Evolutionary conservation across 768 basidiomycete genomes (phyloP), one percentile per base, ranked within the genome.

Genomic region (Russula dissimulans): DNA sequence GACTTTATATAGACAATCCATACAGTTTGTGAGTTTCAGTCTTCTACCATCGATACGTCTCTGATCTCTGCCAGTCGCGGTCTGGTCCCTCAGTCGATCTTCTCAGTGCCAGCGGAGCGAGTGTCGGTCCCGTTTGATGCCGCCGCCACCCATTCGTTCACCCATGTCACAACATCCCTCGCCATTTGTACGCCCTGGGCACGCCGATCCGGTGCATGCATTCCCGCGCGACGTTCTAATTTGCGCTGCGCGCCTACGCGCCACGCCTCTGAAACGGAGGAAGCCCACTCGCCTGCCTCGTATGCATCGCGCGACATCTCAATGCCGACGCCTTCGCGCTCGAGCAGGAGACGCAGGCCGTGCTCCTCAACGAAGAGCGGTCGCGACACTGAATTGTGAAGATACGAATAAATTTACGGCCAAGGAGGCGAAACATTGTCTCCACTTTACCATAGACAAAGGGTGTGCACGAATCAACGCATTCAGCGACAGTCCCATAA

Each of bases 361-460:
- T 87, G 83, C 68, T 91, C 89, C 67, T 91, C 89, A 44, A 90
- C 81, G 65, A 91, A 91, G 41, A 90, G 74, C 0, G 89, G 89
- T 2, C 89, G 78, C 1, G 89, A 84, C 12, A 91, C 87, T 87
- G 68, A 22, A 39, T 45, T 29, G 36, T 86, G 67, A 31, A 39
- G 22, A 45, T 32, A 9, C 10, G 31, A 26, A 50, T 56, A 15
- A 26, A 17, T 14, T 29, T 6, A 5, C 9, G 26, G 50, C 11
- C 32, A 31, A 26, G 22, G 34, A 34, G 15, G 26, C 17, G 15
- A 6, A 61, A 54, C 3, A 15, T 15, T 7, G 43, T 18, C 5
- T 11, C 18, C 12, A 69, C 79, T 34, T 26, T 39, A 86, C 86
- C 86, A 67, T 85, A 91, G 36, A 91, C 81, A 60, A 91, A 89